Evolutionary conservation across 441 rosid species (phyloP), one percentile per base, ranked within the genome.

Genomic region (Flueggea neowawraea): DNA sequence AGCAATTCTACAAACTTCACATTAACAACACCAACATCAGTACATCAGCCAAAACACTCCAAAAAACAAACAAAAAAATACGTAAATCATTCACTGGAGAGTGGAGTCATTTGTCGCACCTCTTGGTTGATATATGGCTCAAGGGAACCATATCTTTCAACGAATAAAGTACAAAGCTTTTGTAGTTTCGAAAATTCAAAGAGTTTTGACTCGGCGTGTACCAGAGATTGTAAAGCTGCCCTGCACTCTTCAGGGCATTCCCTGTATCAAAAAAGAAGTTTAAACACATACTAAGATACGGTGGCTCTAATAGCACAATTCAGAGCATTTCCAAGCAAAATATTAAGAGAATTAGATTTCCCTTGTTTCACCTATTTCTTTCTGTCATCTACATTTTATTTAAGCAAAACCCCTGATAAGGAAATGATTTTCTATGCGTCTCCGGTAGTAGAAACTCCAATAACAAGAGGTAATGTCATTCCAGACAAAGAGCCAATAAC

Each of bases 241-340:
- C 62, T 69, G 77, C 98, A 90, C 63, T 84, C 96, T 47, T 74
- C 81, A 17, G 96, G 98, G 60, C 98, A 93, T 58, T 80, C 86
- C 52, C 97, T 93, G 78, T 6, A 61, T 36, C 58, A 67, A 10
- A 60, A 31, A 16, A 31, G 32, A 7, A 6, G 16, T 0, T 13
- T 3, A 22, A 22, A 22, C 28, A 1, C 28, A 22, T 22, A 22
- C 8, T 22, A 58, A 39, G 14, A 16, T 15, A 16, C 16, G n/a
- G 28, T 39, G 0, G 8, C 12, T 43, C 45, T 6, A 1, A 11
- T 22, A 22, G 28, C 28, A 22, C 28, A 22, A 22, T 22, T 22
- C 28, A 22, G 28, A 22, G 28, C 28, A 22, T 22, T 22, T 22
- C 28, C 28, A 22, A 22, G 2, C 28, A 12, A 16, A 41, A 54